These are phyloP conservation scores for Quercus ilex DNA, from an alignment of 306 rosid genomes.

Conservation along the genomic window DNA sequence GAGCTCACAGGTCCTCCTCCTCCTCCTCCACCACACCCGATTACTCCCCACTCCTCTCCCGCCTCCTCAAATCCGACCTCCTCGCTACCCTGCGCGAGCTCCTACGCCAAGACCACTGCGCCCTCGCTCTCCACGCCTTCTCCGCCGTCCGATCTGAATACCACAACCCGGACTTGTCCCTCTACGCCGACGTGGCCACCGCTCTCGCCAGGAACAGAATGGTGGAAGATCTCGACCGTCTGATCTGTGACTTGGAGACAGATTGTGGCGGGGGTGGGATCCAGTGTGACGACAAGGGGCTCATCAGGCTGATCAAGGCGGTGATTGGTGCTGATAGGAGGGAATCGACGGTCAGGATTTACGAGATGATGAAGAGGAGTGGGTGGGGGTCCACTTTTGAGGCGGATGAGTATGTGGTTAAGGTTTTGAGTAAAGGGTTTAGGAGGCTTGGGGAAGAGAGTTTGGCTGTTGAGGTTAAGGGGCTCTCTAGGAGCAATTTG, in stretches of 20 bases:
- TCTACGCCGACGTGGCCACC: constrained; percentile 17
- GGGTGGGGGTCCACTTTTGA: constrained; percentile 49
- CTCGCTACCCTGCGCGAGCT: constrained; percentile 76
- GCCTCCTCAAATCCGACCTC: constrained; percentile 71
- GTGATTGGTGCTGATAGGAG: constrained; percentile 20
- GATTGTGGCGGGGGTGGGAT: background rate
- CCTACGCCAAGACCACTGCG: too few relatives aligned
- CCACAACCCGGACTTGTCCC: too few relatives aligned
- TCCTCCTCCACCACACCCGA: constrained; percentile 8
- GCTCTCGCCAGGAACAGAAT: constrained; percentile 42
- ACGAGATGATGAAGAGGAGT: constrained; percentile 53
- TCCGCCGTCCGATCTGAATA: too few relatives aligned
- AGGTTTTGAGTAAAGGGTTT: too few relatives aligned
- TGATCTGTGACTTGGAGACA: constrained; percentile 48
- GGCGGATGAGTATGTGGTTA: too few relatives aligned
- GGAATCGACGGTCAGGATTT: constrained; percentile 78
- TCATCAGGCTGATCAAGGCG: too few relatives aligned
- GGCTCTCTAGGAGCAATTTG: constrained; percentile 17
- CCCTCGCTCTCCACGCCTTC: too few relatives aligned
- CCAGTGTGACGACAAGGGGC: too few relatives aligned
- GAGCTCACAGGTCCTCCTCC: constrained; percentile 57
- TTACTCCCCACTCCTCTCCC: constrained; percentile 2
- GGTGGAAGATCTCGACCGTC: constrained; percentile 56
- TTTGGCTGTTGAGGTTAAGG: constrained; percentile 37
- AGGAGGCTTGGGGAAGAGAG: constrained; percentile 46